phyloP scores from a whole-genome alignment of 345 rosid species.

The Aurinia saxatilis region DNA sequence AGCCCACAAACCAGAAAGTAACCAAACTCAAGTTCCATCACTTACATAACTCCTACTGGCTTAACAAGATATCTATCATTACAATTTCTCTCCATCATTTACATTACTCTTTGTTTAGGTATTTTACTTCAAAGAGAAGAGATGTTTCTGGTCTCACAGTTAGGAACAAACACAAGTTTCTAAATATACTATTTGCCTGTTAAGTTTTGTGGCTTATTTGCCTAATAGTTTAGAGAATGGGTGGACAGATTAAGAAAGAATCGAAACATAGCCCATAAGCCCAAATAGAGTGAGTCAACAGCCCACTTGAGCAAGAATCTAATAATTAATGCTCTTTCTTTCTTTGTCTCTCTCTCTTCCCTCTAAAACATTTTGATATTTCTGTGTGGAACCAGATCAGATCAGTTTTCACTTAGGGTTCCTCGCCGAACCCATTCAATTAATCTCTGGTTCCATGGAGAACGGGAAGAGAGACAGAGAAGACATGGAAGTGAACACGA shows the following conservation, averaged over 20 bases:
- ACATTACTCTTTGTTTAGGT: neutral
- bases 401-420: slow-evolving; percentile 18
- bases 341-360: slow-evolving; percentile 14
- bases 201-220: too few relatives aligned
- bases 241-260: too few relatives aligned
- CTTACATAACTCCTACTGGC: slow-evolving; percentile 99
- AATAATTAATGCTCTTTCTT: neutral
- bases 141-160: too few relatives aligned
- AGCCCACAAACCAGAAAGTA: slow-evolving; percentile 90
- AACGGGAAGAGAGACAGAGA: slow-evolving; percentile 32
- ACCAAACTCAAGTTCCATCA: slow-evolving; percentile 96
- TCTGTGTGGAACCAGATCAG: neutral
- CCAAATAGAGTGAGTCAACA: neutral
- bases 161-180: too few relatives aligned
- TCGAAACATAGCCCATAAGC: slow-evolving; percentile 2
- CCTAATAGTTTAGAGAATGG: too few relatives aligned
- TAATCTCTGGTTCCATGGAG: slow-evolving; percentile 18
- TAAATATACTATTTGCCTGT: too few relatives aligned
- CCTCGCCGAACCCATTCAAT: slow-evolving; percentile 4
- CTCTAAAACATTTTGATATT: slow-evolving; percentile 18
- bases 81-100: too few relatives aligned
- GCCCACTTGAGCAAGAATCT: neutral
- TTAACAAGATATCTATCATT: slow-evolving; percentile 79
- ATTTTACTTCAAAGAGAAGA: too few relatives aligned
- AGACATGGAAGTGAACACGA: slow-evolving; percentile 21